Percentiles rank a stretch among this genome's conserved stretches.
phyloP scores from a whole-genome alignment of 2,329 filamentous ascomycete genomes.

The Venturia aucupariae region DNA sequence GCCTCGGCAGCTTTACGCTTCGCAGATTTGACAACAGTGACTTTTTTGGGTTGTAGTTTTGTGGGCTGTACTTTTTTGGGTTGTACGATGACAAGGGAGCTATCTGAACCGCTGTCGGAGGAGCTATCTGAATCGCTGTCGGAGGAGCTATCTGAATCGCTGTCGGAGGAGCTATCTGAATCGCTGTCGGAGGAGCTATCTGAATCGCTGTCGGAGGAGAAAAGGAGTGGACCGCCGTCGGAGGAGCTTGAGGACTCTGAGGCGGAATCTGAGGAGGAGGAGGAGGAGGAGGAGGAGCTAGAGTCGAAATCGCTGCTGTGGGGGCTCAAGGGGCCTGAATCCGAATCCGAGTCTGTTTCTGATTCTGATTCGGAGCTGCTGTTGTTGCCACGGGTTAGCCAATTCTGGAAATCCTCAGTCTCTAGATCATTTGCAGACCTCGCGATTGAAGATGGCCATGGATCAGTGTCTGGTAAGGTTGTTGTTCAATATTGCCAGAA shows the following conservation, averaged over 20 bases:
- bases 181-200: not conserved
- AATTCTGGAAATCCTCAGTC: not conserved
- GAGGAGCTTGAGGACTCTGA: no score
- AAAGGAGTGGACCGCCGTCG: not conserved
- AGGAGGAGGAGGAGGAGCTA: conserved; percentile 1
- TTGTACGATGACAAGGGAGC: not conserved
- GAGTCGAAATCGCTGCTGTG: conserved; percentile 16
- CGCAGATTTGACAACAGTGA: not conserved
- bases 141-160: not conserved
- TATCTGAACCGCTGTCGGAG: not conserved
- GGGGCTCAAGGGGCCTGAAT: conserved; percentile 19
- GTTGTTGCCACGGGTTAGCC: not conserved
- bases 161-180: not conserved
- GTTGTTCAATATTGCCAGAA: not conserved
- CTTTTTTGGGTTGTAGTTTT: not conserved
- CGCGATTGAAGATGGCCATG: not conserved
- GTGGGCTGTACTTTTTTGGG: conserved; percentile 1
- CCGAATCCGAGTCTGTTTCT: conserved; percentile 1
- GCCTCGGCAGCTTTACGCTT: conserved; percentile 2
- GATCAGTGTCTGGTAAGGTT: not conserved
- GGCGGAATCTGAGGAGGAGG: conserved; percentile 19
- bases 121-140: not conserved
- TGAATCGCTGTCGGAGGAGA: no score
- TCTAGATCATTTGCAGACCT: not conserved
- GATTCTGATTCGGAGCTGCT: conserved; percentile 13